phyloP scores from a whole-genome alignment of 2,329 filamentous ascomycete species.

The Arachnomyces sp. region DNA sequence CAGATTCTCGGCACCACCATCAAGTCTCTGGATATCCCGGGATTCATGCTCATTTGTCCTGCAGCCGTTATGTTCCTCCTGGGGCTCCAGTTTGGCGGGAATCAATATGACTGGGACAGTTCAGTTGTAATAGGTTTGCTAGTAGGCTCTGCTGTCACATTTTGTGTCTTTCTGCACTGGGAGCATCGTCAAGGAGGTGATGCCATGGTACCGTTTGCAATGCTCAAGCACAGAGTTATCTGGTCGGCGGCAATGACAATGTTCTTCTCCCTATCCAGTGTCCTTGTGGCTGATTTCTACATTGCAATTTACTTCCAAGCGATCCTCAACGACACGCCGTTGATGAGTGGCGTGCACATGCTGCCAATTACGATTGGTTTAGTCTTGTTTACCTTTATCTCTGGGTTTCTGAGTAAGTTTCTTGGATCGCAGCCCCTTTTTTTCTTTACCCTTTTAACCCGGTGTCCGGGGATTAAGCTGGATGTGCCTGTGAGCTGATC shows the following conservation, averaged over 20 bases:
- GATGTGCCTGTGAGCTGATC: not conserved
- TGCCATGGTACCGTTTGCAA: conserved; percentile 31
- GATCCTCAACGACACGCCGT: conserved; percentile 26
- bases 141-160: conserved; percentile 19
- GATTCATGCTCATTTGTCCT: conserved; percentile 28
- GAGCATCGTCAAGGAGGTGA: conserved; percentile 26
- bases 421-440: too few species aligned
- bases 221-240: conserved; percentile 25
- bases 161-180: conserved; percentile 27
- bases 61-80: conserved; percentile 28
- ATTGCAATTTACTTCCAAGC: conserved; percentile 37
- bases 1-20: conserved; percentile 19
- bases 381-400: conserved; percentile 13
- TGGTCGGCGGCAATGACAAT: conserved; percentile 19
- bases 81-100: conserved; percentile 31
- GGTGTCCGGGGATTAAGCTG: too few species aligned
- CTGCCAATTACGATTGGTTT: conserved; percentile 27
- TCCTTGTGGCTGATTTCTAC: conserved; percentile 24
- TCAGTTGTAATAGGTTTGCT: conserved; percentile 28
- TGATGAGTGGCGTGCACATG: conserved; percentile 32
- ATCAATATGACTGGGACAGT: conserved; percentile 25
- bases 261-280: conserved; percentile 20
- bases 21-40: conserved; percentile 28
- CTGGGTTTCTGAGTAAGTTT: conserved; percentile 11
- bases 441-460: too few species aligned